Percentiles rank a stretch among this genome's conserved stretches.
Evolutionary conservation across 345 rosid species (phyloP).

Genomic region (Eucalyptus pauciflora): DNA sequence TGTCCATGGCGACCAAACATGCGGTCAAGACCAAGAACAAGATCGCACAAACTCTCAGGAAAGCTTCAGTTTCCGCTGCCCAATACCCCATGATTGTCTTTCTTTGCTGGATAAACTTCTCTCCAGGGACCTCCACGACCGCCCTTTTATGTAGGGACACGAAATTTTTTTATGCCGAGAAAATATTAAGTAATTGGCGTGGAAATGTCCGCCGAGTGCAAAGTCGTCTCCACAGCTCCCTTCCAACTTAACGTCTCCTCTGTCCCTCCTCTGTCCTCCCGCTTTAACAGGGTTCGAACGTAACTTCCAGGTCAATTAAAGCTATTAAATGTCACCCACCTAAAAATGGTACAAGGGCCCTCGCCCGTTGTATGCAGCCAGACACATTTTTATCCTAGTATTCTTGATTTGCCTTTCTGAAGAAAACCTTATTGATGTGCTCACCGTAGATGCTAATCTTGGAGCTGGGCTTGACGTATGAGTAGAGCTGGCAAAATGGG

Average conservation of each 20-base stretch:
- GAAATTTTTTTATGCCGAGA: not conserved
- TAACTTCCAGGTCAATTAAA: not conserved
- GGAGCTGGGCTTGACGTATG: not conserved
- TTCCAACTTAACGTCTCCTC: not conserved
- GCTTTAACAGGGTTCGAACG: not conserved
- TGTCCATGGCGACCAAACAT: slow-evolving; percentile 27
- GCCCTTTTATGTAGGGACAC: not conserved
- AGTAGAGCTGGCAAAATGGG: not conserved
- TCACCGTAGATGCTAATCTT: not conserved
- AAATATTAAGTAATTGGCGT: not conserved
- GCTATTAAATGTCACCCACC: not conserved
- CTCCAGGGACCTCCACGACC: not conserved
- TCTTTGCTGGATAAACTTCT: not conserved
- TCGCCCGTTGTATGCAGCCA: not conserved
- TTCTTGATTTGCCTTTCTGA: not conserved
- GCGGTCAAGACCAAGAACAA: slow-evolving; percentile 19
- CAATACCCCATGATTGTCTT: not conserved
- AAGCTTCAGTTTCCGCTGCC: slow-evolving; percentile 21
- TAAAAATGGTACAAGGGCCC: not conserved
- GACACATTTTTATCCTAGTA: not conserved
- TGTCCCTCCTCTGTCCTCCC: not conserved
- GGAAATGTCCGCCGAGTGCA: not conserved
- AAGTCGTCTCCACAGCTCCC: not conserved
- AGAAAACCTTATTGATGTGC: not conserved
- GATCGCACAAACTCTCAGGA: slow-evolving; percentile 20